Base-by-base conservation (phyloP, 2,329 filamentous ascomycete species). In the Westerdykella aurantiaca region DNA sequence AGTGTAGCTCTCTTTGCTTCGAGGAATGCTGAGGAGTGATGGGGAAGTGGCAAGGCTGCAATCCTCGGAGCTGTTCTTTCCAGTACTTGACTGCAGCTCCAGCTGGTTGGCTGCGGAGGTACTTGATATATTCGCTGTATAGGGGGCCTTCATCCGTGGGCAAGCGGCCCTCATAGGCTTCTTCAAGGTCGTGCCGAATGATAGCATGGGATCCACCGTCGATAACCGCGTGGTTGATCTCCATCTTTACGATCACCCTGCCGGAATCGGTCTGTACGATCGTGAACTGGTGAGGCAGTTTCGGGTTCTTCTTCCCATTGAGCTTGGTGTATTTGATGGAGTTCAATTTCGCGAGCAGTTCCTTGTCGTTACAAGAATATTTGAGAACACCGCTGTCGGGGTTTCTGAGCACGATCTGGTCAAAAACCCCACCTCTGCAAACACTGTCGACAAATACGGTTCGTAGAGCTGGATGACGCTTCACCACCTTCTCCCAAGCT, bases 111-210 rank as follows among this genome's bases (percentile, higher is more conserved):
- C 48, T 47, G 7, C 52, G 52, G 9, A 66, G 41, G 38, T 66
- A 63, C 34, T 57, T 60, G 49, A 66, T 64, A 43, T 66, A 66
- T 34, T 64, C 61, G 39, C 61, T 64, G 48, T 64, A 66, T 11
- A 61, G 47, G 5, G 62, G 62, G 1, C 60, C 60, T 39, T 55
- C 56, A 1, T 57, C 51, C 1, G 51, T 47, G 1, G 51, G 42
- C 12, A 65, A 41, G 4, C 50, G 48, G 6, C 54, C 57, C 42
- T 58, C 52, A 31, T 67, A 67, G 5, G 61, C 61, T 31, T 56
- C 46, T 37, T 58, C 51, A 5, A 67, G 54, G 34, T 67, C 63
- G 6, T 50, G 49, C 14, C 61, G 49, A 34, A 67, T 58, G 6
- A 66, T 50, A 11, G 50, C 55, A 14, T 60, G 49, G 5, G 61